These are phyloP conservation scores for Candida succiphila DNA, from an alignment of 805 yeast genomes.

Conservation along the genomic window DNA sequence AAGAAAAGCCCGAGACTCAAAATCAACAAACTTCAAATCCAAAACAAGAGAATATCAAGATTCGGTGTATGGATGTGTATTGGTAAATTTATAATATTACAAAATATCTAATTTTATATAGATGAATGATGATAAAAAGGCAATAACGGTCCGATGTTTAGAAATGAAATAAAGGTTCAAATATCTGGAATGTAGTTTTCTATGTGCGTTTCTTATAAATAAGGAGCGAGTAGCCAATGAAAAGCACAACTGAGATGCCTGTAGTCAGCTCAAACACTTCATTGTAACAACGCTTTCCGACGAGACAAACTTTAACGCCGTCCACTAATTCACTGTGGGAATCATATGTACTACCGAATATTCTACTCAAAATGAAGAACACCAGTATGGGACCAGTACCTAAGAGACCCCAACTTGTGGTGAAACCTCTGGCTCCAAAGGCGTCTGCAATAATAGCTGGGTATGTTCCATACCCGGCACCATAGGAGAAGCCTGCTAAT, in stretches of 20 bases:
- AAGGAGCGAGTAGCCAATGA: constrained; percentile 9
- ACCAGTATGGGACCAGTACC: constrained; percentile 61
- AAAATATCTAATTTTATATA: too few relatives aligned
- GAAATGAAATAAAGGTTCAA: too few relatives aligned
- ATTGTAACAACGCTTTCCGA: constrained; percentile 38
- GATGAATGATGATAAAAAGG: neutral
- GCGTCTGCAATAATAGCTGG: constrained; percentile 70
- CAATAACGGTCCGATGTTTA: neutral
- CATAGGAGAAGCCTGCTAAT: constrained; percentile 57
- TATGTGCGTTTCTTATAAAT: too few relatives aligned
- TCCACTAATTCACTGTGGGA: constrained; percentile 27
- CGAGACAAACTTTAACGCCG: constrained; percentile 28
- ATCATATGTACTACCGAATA: constrained; percentile 48
- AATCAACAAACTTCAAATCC: too few relatives aligned
- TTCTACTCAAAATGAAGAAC: constrained; percentile 42
- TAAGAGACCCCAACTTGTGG: constrained; percentile 68
- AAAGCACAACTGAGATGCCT: constrained; percentile 19
- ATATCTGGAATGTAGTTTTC: too few relatives aligned
- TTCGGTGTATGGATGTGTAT: too few relatives aligned
- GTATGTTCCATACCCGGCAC: constrained; percentile 61
- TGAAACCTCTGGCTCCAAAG: constrained; percentile 58
- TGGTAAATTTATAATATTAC: too few relatives aligned
- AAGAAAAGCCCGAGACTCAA: too few relatives aligned
- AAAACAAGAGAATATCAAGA: too few relatives aligned
- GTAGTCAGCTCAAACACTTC: constrained; percentile 33